phyloP scores from a whole-genome alignment of 345 rosid genomes.

The Aquilaria malaccensis region DNA sequence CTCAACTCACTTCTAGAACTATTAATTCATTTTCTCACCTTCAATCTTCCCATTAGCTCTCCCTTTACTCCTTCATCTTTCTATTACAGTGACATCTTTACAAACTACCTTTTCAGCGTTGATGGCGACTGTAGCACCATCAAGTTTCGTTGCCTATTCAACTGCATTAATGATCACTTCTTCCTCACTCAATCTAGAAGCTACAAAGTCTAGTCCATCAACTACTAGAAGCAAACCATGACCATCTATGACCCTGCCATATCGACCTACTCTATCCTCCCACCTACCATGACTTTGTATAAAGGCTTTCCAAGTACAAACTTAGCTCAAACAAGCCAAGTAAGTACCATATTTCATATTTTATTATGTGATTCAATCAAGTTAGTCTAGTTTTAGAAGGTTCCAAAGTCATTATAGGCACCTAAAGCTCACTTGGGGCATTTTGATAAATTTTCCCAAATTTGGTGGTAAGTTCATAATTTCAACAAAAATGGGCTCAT shows the following conservation, averaged over 20 bases:
- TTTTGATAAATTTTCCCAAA: too few species aligned
- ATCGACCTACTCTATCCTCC: conserved; percentile 93
- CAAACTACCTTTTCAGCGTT: conserved; percentile 74
- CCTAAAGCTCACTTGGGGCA: too few species aligned
- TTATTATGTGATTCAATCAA: too few species aligned
- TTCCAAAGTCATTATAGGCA: too few species aligned
- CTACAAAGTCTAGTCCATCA: conserved; percentile 78
- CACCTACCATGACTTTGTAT: conserved; percentile 71
- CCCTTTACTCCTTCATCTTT: conserved; percentile 1
- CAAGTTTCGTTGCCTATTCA: conserved; percentile 58
- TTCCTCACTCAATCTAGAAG: conserved; percentile 66
- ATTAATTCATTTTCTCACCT: too few species aligned
- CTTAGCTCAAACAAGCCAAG: too few species aligned
- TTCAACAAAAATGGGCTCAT: too few species aligned
- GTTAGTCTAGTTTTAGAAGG: too few species aligned
- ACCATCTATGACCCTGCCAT: conserved; percentile 73
- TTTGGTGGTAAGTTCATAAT: too few species aligned
- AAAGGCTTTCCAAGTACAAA: too few species aligned
- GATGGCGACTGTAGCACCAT: conserved; percentile 90
- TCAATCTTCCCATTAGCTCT: background rate
- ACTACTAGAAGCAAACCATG: conserved; percentile 53
- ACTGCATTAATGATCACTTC: conserved; percentile 55
- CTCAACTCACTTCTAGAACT: too few species aligned
- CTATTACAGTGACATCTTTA: conserved; percentile 49
- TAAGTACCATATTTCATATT: too few species aligned